Conservation (phyloP, 1,284 basidiomycete genomes). For the Cutaneotrichosporon sp. region DNA sequence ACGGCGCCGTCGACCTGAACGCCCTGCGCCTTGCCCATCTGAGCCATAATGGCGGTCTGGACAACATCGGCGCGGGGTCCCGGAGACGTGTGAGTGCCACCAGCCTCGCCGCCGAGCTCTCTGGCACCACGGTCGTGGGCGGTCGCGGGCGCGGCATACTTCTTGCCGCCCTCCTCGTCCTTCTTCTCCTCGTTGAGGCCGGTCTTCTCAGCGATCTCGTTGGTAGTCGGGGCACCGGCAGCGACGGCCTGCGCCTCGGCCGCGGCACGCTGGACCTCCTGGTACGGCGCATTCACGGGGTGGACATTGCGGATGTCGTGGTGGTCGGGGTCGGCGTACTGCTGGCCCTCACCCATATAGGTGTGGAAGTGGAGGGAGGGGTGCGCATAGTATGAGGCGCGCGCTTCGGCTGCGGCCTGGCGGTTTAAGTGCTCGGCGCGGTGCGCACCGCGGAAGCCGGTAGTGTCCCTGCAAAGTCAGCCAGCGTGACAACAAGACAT, state of each 20-base stretch:
- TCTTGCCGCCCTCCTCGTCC: conserved; percentile 37
- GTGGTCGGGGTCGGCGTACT: conserved; percentile 8
- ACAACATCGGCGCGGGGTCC: conserved; percentile 15
- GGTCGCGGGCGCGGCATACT: conserved; percentile 36
- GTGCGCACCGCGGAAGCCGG: conserved; percentile 20
- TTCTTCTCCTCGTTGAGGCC: conserved; percentile 16
- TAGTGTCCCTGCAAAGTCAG: conserved; percentile 33
- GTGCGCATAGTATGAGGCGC: conserved; percentile 48
- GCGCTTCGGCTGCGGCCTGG: conserved; percentile 42
- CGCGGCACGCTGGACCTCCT: background rate
- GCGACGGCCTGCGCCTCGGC: conserved; percentile 2
- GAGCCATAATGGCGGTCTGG: conserved; percentile 20
- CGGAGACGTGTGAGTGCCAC: conserved; percentile 32
- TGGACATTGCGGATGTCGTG: conserved; percentile 29
- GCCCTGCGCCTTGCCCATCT: conserved; percentile 10
- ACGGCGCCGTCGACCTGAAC: conserved; percentile 12
- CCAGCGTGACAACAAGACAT: background rate
- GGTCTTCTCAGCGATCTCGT: conserved; percentile 7
- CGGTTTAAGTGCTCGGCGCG: conserved; percentile 44
- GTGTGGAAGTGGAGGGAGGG: conserved; percentile 42
- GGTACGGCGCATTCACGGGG: conserved; percentile 34
- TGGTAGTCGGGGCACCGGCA: background rate
- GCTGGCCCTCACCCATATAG: conserved; percentile 25
- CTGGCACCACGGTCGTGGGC: conserved; percentile 40
- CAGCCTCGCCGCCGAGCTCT: conserved; percentile 39